Percentiles rank a stretch among this genome's conserved stretches.
phyloP scores from a whole-genome alignment of 495 filamentous ascomycete species.

The Xylaria cubensis region DNA sequence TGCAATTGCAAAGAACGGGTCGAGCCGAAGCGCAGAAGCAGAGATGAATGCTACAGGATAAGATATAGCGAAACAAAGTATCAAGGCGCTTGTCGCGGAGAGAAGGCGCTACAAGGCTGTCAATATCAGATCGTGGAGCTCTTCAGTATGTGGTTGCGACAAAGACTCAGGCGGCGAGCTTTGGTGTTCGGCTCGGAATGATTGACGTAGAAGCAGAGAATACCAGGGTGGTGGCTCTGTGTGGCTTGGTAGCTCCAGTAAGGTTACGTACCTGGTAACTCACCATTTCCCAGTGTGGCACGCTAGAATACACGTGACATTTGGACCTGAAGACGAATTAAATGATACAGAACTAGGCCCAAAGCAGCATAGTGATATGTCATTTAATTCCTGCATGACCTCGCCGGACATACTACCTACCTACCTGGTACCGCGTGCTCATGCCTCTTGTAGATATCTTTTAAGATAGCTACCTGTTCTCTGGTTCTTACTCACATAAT shows the following conservation, averaged over 20 bases:
- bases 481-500: neutral
- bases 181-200: conserved; percentile 5
- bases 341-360: no score
- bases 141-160: neutral
- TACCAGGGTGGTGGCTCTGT: neutral
- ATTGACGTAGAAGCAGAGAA: conserved; percentile 6
- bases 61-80: conserved; percentile 5
- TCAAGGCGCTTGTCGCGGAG: neutral
- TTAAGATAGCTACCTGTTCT: no score
- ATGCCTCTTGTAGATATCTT: no score
- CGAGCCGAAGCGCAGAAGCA: conserved; percentile 18
- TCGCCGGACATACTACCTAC: no score
- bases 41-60: conserved; percentile 21
- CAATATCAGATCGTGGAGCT: conserved; percentile 3
- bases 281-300: neutral
- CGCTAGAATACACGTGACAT: neutral
- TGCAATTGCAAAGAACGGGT: conserved; percentile 27
- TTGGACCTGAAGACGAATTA: no score
- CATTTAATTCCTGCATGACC: no score
- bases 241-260: conserved; percentile 2
- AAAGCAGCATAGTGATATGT: no score
- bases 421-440: no score
- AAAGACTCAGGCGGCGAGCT: conserved; percentile 12
- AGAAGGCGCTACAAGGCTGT: neutral
- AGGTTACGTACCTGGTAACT: neutral